These are phyloP conservation scores for Discostella stelligeroides DNA, from an alignment of 108 stramenopile species.

Conservation along the genomic window DNA sequence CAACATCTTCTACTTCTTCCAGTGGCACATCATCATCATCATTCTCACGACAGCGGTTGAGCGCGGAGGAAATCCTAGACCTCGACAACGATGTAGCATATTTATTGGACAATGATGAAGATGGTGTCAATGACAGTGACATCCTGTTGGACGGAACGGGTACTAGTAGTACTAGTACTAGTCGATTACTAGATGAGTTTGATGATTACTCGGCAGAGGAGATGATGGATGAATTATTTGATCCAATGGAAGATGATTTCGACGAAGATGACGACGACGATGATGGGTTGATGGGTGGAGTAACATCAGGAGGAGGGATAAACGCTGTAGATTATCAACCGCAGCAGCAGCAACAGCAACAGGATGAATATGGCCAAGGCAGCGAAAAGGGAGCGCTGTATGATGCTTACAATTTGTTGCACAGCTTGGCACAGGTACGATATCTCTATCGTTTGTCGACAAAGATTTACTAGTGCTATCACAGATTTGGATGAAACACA, in stretches of 20 bases:
- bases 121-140: not conserved
- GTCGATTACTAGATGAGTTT: too few species aligned
- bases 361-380: constrained; percentile 51
- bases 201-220: too few species aligned
- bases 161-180: not conserved
- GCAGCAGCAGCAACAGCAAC: constrained; percentile 2
- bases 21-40: not conserved
- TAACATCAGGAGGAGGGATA: too few species aligned
- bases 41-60: not conserved
- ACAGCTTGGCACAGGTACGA: constrained; percentile 88
- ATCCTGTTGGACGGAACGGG: too few species aligned
- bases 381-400: constrained; percentile 73
- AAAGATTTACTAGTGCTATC: too few species aligned
- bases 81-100: not conserved
- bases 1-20: too few species aligned
- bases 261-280: too few species aligned
- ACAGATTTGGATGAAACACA: not conserved
- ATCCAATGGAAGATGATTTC: too few species aligned
- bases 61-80: not conserved
- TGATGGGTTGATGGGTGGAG: too few species aligned
- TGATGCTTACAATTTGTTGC: constrained; percentile 92
- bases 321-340: too few species aligned
- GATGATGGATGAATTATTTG: too few species aligned
- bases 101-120: not conserved
- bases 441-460: not conserved